Evolutionary conservation across 495 filamentous ascomycete species (phyloP), one percentile per base, ranked within the genome.

Genomic region (Annulohypoxylon nitens): DNA sequence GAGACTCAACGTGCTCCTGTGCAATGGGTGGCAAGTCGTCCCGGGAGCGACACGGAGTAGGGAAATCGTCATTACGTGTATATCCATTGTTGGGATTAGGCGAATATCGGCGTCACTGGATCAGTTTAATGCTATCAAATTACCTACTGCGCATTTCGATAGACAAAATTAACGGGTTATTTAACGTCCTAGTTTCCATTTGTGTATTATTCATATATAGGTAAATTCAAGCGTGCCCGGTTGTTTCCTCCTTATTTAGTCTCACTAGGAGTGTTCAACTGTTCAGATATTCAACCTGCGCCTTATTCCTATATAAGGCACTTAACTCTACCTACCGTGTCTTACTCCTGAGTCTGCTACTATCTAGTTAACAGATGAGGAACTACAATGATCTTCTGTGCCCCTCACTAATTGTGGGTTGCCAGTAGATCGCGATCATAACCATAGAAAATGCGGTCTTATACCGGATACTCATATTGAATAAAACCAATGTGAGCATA

Each of bases 1-100:
- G 72, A 74, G 60, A 33, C 58, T 25, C 75, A 68, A n/a, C 70
- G 59, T 25, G 55, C 72, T 12, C 69, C 73, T 0, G 55, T 75
- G 20, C 37, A 63, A 36, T 64, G 60, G 70, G 62, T 69, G 11
- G 53, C 61, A 11, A 65, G 64, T 47, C 69, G 45, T 23, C 60
- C 69, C 7, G 65, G 64, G 2, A 72, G 61, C 33, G 69, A 75
- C 20, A 62, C 66, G 10, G 71, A 70, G 12, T 74, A 71, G 61
- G 39, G 47, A 12, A 41, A 58, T 20, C 4, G 18, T 37, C 36
- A 41, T 37, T 6, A 30, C 33, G 33, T 50, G 57, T 63, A 53
- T 47, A 47, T 20, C 43, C 14, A 36, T 26, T 26, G 16, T 45
- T 34, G 43, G 50, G 47, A 62, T n/a, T 50, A 47, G 25, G 45